Conservation (phyloP, 2,329 filamentous ascomycete species). For the Nigrospora osmanthi region DNA sequence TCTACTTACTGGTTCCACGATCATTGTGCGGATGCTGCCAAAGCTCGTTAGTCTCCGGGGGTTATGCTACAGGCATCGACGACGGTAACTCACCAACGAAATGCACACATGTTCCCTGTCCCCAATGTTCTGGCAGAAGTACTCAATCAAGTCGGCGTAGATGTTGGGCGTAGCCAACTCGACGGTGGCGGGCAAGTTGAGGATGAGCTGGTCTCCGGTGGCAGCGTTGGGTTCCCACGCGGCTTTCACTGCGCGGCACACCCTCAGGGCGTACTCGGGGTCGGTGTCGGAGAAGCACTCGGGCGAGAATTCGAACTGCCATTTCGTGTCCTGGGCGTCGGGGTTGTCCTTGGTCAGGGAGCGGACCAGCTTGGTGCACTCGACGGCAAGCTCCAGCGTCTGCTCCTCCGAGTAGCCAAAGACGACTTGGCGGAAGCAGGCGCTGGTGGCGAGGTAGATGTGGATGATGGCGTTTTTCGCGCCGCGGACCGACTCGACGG, state of each 20-base stretch:
- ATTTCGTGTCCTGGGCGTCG: conserved; percentile 48
- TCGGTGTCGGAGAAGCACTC: conserved; percentile 88
- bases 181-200: conserved; percentile 94
- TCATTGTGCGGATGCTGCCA: conserved; percentile 80
- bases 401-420: conserved; percentile 83
- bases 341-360: conserved; percentile 81
- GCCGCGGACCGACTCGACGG: conserved; percentile 80
- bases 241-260: conserved; percentile 89
- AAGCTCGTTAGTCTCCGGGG: too few species aligned
- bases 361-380: conserved; percentile 78
- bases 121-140: conserved; percentile 79
- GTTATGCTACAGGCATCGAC: too few species aligned
- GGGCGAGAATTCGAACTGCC: conserved; percentile 77
- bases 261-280: conserved; percentile 71
- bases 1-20: conserved; percentile 42
- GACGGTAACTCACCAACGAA: conserved; percentile 42
- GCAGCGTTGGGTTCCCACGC: conserved; percentile 80
- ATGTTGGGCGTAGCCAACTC: conserved; percentile 93
- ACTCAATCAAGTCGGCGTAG: conserved; percentile 94
- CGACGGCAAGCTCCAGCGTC: conserved; percentile 71
- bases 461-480: conserved; percentile 92
- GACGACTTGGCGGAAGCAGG: conserved; percentile 87
- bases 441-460: conserved; percentile 92
- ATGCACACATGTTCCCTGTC: conserved; percentile 84
- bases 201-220: conserved; percentile 78